phyloP scores from a whole-genome alignment of 2,329 filamentous ascomycete genomes.

The Fonsecaea nubica region DNA sequence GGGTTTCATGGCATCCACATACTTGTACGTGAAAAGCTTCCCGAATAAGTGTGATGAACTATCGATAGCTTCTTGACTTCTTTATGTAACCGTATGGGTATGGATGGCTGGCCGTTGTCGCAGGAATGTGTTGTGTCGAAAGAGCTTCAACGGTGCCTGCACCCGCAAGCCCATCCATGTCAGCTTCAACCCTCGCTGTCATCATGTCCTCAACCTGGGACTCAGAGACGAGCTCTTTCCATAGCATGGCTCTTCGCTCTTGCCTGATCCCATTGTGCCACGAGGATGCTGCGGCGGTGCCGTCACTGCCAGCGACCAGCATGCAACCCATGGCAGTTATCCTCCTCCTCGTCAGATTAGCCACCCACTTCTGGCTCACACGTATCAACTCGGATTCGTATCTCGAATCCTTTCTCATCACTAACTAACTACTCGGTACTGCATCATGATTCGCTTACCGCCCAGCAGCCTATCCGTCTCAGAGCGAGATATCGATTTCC shows the following conservation, averaged over 20 bases:
- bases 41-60: background rate
- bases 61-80: background rate
- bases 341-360: background rate
- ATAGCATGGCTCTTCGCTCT: background rate
- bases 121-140: background rate
- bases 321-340: background rate
- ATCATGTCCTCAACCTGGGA: background rate
- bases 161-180: conserved; percentile 13
- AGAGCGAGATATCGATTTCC: conserved; percentile 45
- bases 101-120: background rate
- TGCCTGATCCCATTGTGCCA: background rate
- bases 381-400: conserved; percentile 12
- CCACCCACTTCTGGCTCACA: background rate
- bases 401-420: background rate
- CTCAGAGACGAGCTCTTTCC: background rate
- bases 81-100: background rate
- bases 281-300: conserved; percentile 10
- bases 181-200: background rate
- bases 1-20: conserved; percentile 11
- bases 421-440: background rate
- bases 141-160: background rate
- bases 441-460: conserved; percentile 45
- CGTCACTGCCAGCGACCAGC: background rate
- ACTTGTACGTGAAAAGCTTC: background rate
- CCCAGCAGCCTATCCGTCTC: conserved; percentile 45